These are phyloP conservation scores for Rubus parviflorus DNA, from an alignment of 306 rosid genomes.

Conservation along the genomic window DNA sequence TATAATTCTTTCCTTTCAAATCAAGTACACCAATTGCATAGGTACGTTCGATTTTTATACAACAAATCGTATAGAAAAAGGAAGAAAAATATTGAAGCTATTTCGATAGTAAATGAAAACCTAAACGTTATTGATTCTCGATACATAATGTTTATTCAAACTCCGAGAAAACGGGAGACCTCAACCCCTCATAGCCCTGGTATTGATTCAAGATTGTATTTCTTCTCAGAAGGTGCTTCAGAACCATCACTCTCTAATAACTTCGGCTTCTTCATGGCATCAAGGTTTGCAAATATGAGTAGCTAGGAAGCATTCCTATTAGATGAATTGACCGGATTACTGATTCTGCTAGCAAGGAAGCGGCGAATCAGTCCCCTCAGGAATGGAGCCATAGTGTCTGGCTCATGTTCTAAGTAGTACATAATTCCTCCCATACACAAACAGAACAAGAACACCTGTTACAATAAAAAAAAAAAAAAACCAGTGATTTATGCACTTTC, in stretches of 20 bases:
- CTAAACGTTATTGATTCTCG: background rate
- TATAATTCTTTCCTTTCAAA: background rate
- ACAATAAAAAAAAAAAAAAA: constrained; percentile 20
- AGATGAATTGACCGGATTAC: constrained; percentile 57
- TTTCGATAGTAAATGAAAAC: background rate
- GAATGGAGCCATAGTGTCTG: constrained; percentile 95
- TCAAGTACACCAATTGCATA: constrained; percentile 5
- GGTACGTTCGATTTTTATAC: constrained; percentile 19
- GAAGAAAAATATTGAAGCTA: background rate
- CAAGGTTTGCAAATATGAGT: constrained; percentile 68
- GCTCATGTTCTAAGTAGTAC: constrained; percentile 91
- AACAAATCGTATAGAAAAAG: constrained; percentile 19
- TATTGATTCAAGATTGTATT: constrained; percentile 87
- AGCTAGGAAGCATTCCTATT: constrained; percentile 49
- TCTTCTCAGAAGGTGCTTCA: constrained; percentile 57
- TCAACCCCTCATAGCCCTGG: constrained; percentile 65
- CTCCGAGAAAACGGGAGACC: constrained; percentile 6
- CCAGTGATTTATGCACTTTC: background rate
- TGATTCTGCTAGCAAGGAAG: constrained; percentile 94
- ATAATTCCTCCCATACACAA: constrained; percentile 95
- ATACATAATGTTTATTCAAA: background rate
- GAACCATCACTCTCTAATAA: constrained; percentile 37
- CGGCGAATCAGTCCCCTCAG: constrained; percentile 89
- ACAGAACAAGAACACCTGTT: constrained; percentile 78
- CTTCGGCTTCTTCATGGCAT: constrained; percentile 51